These are phyloP conservation scores for Irpex rosettiformis DNA, from an alignment of 1,284 basidiomycete species.

Conservation along the genomic window DNA sequence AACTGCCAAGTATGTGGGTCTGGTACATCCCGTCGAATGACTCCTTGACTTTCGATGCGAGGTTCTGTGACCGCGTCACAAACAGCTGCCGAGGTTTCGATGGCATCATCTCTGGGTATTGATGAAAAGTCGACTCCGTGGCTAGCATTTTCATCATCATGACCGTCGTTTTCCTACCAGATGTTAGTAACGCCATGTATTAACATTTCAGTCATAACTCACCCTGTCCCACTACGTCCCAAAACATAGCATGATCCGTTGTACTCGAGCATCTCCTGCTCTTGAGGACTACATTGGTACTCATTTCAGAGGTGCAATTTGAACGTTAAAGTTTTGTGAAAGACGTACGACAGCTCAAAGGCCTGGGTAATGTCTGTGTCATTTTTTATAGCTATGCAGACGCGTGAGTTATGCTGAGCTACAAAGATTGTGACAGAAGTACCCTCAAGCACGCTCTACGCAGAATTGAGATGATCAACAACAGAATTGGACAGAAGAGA, in stretches of 20 bases:
- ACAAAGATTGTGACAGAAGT: neutral
- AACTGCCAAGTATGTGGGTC: slow-evolving; percentile 30
- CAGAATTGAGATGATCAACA: neutral
- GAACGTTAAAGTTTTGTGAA: slow-evolving; percentile 20
- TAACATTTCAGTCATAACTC: slow-evolving; percentile 13
- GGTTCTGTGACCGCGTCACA: slow-evolving; percentile 57
- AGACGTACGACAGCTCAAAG: slow-evolving; percentile 46
- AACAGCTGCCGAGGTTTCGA: slow-evolving; percentile 58
- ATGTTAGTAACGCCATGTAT: neutral
- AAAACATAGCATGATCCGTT: slow-evolving; percentile 57
- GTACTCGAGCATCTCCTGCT: slow-evolving; percentile 54
- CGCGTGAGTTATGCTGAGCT: neutral
- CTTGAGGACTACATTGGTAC: slow-evolving; percentile 40
- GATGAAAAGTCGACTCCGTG: slow-evolving; percentile 45
- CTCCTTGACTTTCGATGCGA: slow-evolving; percentile 58
- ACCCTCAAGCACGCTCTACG: slow-evolving; percentile 1
- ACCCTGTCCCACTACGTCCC: slow-evolving; percentile 71
- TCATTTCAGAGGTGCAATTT: neutral
- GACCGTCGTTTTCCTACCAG: slow-evolving; percentile 59
- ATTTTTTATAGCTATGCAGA: slow-evolving; percentile 21
- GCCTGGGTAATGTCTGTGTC: slow-evolving; percentile 36
- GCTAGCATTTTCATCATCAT: slow-evolving; percentile 64
- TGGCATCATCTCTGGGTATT: slow-evolving; percentile 26
- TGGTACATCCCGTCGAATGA: slow-evolving; percentile 45
- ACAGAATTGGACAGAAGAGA: neutral